Percentiles rank a stretch among this genome's conserved stretches.
Evolutionary conservation across 192 early-diverging fungal species (phyloP).

Genomic region (Coemansia sp.): DNA sequence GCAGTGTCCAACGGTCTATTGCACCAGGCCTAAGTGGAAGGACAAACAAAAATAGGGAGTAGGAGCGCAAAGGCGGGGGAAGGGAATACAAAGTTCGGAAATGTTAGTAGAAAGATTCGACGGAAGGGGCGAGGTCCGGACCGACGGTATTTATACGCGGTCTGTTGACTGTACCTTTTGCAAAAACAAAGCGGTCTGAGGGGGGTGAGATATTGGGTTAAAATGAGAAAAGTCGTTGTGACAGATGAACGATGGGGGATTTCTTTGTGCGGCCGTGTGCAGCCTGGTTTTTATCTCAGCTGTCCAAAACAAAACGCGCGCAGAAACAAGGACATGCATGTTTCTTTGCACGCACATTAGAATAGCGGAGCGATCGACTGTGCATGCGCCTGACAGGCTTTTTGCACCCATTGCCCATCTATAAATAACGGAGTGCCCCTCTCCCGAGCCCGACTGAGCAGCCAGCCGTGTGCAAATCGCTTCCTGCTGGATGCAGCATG

Average conservation of each 20-base stretch:
- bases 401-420: constrained; percentile 8
- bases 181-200: constrained; percentile 39
- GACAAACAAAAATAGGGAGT: constrained; percentile 6
- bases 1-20: constrained; percentile 42
- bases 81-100: constrained; percentile 9
- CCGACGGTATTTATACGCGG: constrained; percentile 18
- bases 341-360: constrained; percentile 15
- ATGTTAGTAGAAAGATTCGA: constrained; percentile 23
- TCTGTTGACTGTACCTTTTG: constrained; percentile 25
- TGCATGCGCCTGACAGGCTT: constrained; percentile 11
- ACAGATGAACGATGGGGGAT: constrained; percentile 29
- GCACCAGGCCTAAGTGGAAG: constrained; percentile 44
- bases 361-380: constrained; percentile 31
- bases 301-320: constrained; percentile 20
- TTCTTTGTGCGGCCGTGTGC: constrained; percentile 21
- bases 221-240: constrained; percentile 40
- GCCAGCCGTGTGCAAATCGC: constrained; percentile 1
- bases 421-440: constrained; percentile 13
- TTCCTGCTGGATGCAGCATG: neutral
- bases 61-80: neutral
- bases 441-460: constrained; percentile 1
- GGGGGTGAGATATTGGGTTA: constrained; percentile 4
- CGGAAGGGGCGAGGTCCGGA: constrained; percentile 9
- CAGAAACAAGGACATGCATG: constrained; percentile 7
- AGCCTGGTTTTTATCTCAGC: constrained; percentile 35